These are phyloP conservation scores for Dalbergia cultrata DNA, from an alignment of 306 rosid species.

Conservation along the genomic window DNA sequence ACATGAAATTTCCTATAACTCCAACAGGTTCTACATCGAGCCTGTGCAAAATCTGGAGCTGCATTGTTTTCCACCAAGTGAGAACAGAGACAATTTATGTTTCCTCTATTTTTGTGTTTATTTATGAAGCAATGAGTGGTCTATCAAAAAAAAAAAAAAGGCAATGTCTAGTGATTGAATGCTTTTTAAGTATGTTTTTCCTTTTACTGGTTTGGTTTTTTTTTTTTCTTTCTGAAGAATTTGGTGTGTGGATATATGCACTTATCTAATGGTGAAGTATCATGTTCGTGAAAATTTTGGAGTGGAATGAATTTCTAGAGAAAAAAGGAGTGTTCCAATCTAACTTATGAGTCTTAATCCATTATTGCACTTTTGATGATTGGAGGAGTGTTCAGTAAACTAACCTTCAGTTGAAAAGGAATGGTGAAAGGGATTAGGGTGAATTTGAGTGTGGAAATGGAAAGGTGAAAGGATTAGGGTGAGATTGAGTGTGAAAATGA, in stretches of 20 bases:
- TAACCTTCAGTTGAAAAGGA: too few relatives aligned
- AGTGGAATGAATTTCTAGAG: neutral
- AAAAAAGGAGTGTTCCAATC: neutral
- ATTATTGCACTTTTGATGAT: too few relatives aligned
- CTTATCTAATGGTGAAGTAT: conserved; percentile 26
- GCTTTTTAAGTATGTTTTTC: neutral
- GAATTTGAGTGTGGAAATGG: too few relatives aligned
- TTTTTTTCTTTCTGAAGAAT: too few relatives aligned
- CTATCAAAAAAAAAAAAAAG: too few relatives aligned
- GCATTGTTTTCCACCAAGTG: conserved; percentile 53
- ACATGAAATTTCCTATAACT: conserved; percentile 52
- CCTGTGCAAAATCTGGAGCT: conserved; percentile 66
- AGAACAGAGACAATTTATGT: conserved; percentile 48
- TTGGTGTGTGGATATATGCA: neutral
- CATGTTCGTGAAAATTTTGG: conserved; percentile 55
- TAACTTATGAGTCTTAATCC: too few relatives aligned
- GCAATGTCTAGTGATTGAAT: too few relatives aligned
- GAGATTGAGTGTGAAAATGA: too few relatives aligned
- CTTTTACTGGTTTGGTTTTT: too few relatives aligned
- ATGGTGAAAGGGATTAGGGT: too few relatives aligned
- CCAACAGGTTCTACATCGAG: conserved; percentile 56
- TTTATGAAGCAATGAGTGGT: neutral
- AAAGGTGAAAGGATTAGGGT: too few relatives aligned
- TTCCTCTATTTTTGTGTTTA: neutral
- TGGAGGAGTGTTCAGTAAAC: too few relatives aligned